Evolutionary conservation across 495 filamentous ascomycete genomes (phyloP).

Genomic region (Penicillium silybi): DNA sequence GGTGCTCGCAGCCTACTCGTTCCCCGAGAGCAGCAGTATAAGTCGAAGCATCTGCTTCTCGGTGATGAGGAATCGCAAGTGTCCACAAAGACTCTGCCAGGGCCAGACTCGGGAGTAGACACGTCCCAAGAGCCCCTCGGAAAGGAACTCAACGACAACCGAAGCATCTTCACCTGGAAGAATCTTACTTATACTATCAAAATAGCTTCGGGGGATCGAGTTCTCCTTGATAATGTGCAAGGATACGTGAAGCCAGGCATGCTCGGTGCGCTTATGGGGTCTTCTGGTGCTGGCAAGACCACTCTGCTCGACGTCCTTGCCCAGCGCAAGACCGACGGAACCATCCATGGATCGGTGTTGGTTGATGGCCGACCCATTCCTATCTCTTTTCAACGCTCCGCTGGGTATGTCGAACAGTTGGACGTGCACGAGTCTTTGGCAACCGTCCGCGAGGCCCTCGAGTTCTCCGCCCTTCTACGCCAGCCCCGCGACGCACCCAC

Average conservation of each 20-base stretch:
- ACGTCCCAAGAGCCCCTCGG: no score
- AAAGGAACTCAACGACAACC: no score
- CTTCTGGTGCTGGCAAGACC: conserved; percentile 60
- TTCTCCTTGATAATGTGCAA: conserved; percentile 69
- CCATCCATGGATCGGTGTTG: conserved; percentile 76
- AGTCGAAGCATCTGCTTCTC: no score
- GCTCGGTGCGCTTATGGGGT: conserved; percentile 65
- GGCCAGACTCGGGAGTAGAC: no score
- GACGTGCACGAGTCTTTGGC: conserved; percentile 72
- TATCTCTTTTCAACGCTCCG: conserved; percentile 68
- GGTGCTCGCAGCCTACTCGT: no score
- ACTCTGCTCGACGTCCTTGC: conserved; percentile 50
- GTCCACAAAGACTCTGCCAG: no score
- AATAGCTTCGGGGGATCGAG: conserved; percentile 32
- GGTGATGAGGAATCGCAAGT: no score
- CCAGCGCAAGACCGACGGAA: conserved; percentile 77
- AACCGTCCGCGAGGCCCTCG: conserved; percentile 79
- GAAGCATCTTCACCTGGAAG: conserved; percentile 55
- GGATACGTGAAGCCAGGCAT: conserved; percentile 87
- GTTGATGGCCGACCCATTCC: conserved; percentile 77
- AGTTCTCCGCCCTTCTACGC: conserved; percentile 81
- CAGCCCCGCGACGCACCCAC: conserved; percentile 63
- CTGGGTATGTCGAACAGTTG: conserved; percentile 77
- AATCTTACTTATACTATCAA: conserved; percentile 51
- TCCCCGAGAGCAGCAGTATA: no score